phyloP scores from a whole-genome alignment of 768 basidiomycete species.

The Agaricus sinodeliciosus region DNA sequence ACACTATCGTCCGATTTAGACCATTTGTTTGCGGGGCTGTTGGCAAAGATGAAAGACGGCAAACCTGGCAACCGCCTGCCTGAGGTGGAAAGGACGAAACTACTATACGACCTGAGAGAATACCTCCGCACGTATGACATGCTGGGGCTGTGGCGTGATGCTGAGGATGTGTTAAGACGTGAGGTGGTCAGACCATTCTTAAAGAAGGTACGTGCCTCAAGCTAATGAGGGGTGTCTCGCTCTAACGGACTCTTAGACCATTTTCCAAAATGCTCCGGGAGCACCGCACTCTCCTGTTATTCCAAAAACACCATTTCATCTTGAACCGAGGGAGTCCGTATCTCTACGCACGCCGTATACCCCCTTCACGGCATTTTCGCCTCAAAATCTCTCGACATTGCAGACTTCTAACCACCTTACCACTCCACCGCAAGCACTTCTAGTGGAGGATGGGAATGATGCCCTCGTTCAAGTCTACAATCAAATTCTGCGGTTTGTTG shows the following conservation, averaged over 20 bases:
- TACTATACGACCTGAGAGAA: constrained; percentile 63
- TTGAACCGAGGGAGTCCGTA: constrained; percentile 21
- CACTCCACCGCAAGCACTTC: constrained; percentile 27
- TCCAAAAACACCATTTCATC: constrained; percentile 67
- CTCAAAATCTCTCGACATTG: constrained; percentile 41
- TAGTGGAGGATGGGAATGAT: constrained; percentile 57
- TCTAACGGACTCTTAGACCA: constrained; percentile 42
- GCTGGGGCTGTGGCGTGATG: constrained; percentile 77
- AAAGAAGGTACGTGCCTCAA: constrained; percentile 51
- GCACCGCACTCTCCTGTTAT: constrained; percentile 69
- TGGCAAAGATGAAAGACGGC: constrained; percentile 44
- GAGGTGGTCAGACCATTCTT: constrained; percentile 73
- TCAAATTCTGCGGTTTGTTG: constrained; percentile 73
- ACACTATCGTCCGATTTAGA: constrained; percentile 86
- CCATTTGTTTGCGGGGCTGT: constrained; percentile 62
- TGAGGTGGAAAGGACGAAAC: constrained; percentile 61
- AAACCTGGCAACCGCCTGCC: constrained; percentile 41
- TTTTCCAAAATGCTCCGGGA: constrained; percentile 62
- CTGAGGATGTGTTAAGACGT: constrained; percentile 76
- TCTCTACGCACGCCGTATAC: constrained; percentile 43
- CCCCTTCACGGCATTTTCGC: constrained; percentile 45
- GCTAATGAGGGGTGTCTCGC: not conserved
- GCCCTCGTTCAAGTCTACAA: constrained; percentile 76
- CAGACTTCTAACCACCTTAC: constrained; percentile 23
- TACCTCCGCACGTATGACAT: constrained; percentile 76